Base-by-base conservation (phyloP, 2,329 filamentous ascomycete species). In the Beauveria brongniartii region DNA sequence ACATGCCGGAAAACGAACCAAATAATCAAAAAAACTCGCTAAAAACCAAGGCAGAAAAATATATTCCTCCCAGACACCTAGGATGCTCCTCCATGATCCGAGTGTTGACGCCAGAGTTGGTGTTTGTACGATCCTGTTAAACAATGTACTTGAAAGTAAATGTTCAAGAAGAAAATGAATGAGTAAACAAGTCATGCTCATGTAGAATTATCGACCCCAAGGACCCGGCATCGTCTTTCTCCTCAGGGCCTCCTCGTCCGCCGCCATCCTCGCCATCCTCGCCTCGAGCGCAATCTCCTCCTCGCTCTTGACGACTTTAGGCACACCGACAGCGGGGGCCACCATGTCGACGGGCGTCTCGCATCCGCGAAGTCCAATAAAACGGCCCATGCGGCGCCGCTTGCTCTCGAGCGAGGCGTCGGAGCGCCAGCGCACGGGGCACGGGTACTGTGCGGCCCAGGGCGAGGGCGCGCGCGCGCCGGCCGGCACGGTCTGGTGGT, bases 301-400 rank as follows among this genome's bases (percentile, higher is more conserved):
- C 66, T 82, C 77, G 9, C 73, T 74, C 69, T 73, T 75, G 63
- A 74, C 28, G 2, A 20, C n/a, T 24, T 22, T 5, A 5, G 44
- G 20, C 30, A 12, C 20, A 34, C 30, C 24, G 16, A 26, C 2
- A 3, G 34, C 22, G 22, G 30, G 7, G 22, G 64, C 20, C 2
- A 24, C 37, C 5, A 22, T 59, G 56, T 63, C 53, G 28, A 68
- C 63, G 10, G 77, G 76, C 20, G 70, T 71, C 44, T 79, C 74
- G 64, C 77, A 79, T 2, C 86, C 88, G 55, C 83, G 75, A 61
- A 92, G 75, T 14, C 89, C 89, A 69, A 91, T 90, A 66, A 92
- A 92, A 66, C 82, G 78, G 51, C 88, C 89, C 69, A 91, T 83
- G 73, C 86, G 85, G 64, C 88, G 77, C 64, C 88, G 79, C 78